phyloP scores from a whole-genome alignment of 768 basidiomycete genomes.

The Boletus subcaerulescens region DNA sequence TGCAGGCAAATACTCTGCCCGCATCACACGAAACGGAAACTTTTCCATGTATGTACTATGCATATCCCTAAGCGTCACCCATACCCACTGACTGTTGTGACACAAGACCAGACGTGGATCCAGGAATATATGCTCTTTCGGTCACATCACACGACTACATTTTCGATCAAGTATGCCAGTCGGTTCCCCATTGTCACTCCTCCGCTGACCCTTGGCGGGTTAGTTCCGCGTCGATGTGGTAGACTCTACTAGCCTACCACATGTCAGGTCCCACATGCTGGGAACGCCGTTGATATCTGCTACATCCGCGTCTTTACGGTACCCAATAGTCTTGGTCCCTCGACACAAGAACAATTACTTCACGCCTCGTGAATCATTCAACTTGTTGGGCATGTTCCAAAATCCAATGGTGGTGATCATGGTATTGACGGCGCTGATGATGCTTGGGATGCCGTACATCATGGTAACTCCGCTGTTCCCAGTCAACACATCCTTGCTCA shows the following conservation, averaged over 20 bases:
- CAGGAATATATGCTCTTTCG: constrained; percentile 68
- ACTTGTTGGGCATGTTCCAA: constrained; percentile 69
- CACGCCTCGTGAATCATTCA: constrained; percentile 68
- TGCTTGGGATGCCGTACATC: constrained; percentile 72
- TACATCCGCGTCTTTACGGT: constrained; percentile 50
- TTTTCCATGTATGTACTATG: constrained; percentile 76
- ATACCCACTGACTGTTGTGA: constrained; percentile 9
- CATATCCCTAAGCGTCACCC: neutral
- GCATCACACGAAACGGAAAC: constrained; percentile 53
- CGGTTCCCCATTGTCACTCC: neutral
- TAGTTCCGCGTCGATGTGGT: constrained; percentile 70
- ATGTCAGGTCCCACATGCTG: constrained; percentile 60
- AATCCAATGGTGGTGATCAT: constrained; percentile 86
- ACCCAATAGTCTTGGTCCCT: constrained; percentile 58
- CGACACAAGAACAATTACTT: constrained; percentile 62
- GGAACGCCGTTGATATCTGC: constrained; percentile 68
- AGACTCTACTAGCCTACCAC: constrained; percentile 39
- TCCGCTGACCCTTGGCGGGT: neutral
- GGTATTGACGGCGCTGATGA: constrained; percentile 61
- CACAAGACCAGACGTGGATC: constrained; percentile 60
- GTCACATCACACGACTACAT: constrained; percentile 61
- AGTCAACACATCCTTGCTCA: constrained; percentile 4
- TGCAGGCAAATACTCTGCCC: constrained; percentile 50
- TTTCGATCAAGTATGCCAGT: constrained; percentile 62
- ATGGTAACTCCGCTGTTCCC: constrained; percentile 45